Evolutionary conservation across 352 stramenopile genomes (phyloP), one percentile per base, ranked within the genome.

Genomic region (Aphanomyces astaci): DNA sequence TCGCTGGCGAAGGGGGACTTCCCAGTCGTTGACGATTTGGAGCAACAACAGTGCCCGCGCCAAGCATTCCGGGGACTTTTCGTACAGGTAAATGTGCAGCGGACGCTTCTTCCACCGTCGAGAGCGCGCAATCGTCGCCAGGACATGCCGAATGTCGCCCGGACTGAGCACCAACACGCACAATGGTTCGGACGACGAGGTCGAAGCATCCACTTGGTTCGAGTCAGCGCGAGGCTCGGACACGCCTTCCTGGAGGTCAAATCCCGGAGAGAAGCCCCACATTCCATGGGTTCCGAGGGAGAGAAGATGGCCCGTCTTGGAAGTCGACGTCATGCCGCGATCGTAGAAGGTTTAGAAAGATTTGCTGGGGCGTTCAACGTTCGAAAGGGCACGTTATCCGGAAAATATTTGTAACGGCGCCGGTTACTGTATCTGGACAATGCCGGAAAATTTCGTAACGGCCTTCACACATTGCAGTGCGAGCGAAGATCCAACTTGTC

Each of bases 31-130:
- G 4, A 90, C 79, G 51, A 97, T 80, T 67, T 90, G 76, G 15
- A 98, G 65, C 62, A 98, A 70, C 39, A 98, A 69, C 43, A 98
- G 75, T 70, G 97, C 81, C 3, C 92, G 79, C 19, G 93, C 86
- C 2, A 98, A 75, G 62, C 83, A 73, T 76, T 98, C 94, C 40
- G 88, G 77, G 15, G 81, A 74, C 39, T 79, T 84, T 45, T 98
- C 94, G 31, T 85, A 86, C 19, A 98, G 59, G 73, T 97, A 98
- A 40, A 98, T 88, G 52, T 97, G 77, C 45, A 90, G 49, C 2
- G 80, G 79, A 28, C 82, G 72, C 15, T 63, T 56, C 60, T 51
- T 24, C 59, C 71, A 71, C 66, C 49, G 39, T 49, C 72, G 39
- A 54, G 43, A 13, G 71, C 69, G 70, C 59, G 63, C 62, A 79